A percentile compares a stretch with the other conserved stretches of the same genome.
Conservation (phyloP, 768 basidiomycete species). For the Lyophyllum atratum region DNA sequence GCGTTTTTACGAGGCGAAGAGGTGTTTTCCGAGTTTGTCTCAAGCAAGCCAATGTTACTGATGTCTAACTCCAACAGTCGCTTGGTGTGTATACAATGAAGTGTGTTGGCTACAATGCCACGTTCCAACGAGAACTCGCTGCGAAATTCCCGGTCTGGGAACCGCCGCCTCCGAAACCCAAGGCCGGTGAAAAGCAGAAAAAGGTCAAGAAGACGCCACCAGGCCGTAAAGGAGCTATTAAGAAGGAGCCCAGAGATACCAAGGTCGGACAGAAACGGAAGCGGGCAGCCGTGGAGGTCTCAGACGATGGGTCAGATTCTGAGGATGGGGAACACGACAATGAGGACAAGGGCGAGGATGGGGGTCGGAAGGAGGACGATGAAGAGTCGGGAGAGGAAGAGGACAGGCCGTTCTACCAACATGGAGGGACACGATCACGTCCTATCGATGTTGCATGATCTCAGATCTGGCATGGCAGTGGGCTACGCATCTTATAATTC, state of each 20-base stretch:
- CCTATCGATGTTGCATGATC: neutral
- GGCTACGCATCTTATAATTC: too few relatives aligned
- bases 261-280: neutral
- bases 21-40: constrained; percentile 17
- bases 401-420: neutral
- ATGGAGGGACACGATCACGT: neutral
- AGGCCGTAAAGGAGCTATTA: neutral
- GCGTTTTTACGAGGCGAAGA: constrained; percentile 32
- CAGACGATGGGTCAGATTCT: neutral
- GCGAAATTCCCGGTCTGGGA: constrained; percentile 11
- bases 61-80: constrained; percentile 15
- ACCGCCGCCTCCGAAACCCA: neutral
- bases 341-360: neutral
- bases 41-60: neutral
- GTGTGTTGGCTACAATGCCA: constrained; percentile 40
- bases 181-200: neutral
- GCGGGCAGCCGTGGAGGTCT: neutral
- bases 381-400: neutral
- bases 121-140: constrained; percentile 34
- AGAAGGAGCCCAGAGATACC: neutral
- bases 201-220: neutral
- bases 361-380: neutral
- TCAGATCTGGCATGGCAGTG: too few relatives aligned
- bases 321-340: neutral
- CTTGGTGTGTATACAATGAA: constrained; percentile 40